These are phyloP conservation scores for Rhynchosporium agropyri DNA, from an alignment of 2,329 filamentous ascomycete species.

Conservation along the genomic window DNA sequence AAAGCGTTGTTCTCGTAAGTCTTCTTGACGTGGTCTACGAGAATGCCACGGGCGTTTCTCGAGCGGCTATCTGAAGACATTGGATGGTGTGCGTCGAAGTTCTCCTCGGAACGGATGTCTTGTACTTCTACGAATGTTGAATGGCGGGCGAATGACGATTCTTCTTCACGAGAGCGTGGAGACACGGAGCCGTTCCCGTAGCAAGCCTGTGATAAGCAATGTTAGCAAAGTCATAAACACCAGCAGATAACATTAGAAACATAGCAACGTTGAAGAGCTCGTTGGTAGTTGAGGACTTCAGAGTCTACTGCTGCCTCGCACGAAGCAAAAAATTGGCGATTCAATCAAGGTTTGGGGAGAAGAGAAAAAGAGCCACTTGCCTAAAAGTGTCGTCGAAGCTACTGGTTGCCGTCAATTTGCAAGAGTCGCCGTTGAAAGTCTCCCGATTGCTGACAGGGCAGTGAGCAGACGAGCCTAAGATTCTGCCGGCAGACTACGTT, in stretches of 20 bases:
- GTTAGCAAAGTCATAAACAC: background rate
- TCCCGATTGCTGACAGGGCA: no score
- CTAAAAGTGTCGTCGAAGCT: no score
- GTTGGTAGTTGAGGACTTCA: no score
- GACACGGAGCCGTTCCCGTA: background rate
- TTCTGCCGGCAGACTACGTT: no score
- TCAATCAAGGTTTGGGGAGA: no score
- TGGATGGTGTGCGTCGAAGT: background rate
- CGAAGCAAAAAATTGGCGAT: no score
- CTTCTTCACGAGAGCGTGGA: background rate
- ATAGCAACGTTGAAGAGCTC: background rate
- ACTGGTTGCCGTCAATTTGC: no score
- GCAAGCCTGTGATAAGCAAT: background rate
- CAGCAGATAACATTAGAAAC: no score
- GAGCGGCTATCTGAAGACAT: background rate
- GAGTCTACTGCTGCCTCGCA: no score
- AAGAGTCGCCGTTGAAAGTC: no score
- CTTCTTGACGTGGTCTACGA: constrained; percentile 22
- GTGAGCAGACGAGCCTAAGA: no score
- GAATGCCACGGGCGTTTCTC: constrained; percentile 12
- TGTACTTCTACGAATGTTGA: background rate
- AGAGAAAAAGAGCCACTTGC: no score
- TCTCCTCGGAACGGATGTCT: background rate
- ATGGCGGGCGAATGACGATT: background rate
- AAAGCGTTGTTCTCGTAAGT: constrained; percentile 16